A percentile compares a stretch with the other conserved stretches of the same genome.
These are phyloP conservation scores for Xylogone sp. DNA, from an alignment of 2,329 filamentous ascomycete species.

Conservation along the genomic window DNA sequence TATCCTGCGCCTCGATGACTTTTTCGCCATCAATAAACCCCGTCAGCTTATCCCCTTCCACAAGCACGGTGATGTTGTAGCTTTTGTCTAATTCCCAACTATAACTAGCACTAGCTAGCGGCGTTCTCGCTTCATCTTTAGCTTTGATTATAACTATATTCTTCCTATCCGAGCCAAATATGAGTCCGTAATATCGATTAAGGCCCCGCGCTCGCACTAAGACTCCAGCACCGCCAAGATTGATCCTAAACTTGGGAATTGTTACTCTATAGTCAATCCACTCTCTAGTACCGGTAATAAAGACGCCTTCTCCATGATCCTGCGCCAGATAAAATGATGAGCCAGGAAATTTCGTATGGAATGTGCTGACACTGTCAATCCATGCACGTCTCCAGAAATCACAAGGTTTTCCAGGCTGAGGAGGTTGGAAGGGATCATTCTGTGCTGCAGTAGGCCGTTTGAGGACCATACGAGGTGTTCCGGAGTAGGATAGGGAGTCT, in stretches of 20 bases:
- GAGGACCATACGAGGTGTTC: slow-evolving; percentile 9
- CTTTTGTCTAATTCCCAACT: slow-evolving; percentile 17
- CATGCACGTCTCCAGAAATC: slow-evolving; percentile 26
- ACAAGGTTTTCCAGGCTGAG: background rate
- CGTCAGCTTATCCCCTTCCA: slow-evolving; percentile 1
- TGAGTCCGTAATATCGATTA: no score
- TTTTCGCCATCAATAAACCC: slow-evolving; percentile 7
- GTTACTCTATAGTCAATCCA: slow-evolving; percentile 26
- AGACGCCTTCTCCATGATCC: slow-evolving; percentile 27
- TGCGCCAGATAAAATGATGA: slow-evolving; percentile 22
- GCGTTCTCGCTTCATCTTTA: slow-evolving; percentile 17
- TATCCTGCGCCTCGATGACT: slow-evolving; percentile 12
- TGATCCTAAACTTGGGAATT: slow-evolving; percentile 17
- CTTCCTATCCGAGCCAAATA: background rate
- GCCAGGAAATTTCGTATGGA: slow-evolving; percentile 11
- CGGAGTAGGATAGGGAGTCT: slow-evolving; percentile 3
- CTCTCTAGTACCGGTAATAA: slow-evolving; percentile 29
- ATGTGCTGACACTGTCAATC: slow-evolving; percentile 21
- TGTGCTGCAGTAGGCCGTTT: no score
- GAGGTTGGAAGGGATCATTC: background rate
- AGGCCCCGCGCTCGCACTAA: no score
- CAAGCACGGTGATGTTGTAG: slow-evolving; percentile 13
- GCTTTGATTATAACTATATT: slow-evolving; percentile 19
- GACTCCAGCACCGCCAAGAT: no score
- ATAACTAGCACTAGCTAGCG: slow-evolving; percentile 7